Evolutionary conservation across 2,329 filamentous ascomycete genomes (phyloP).

Genomic region (Fusarium nelsonii): DNA sequence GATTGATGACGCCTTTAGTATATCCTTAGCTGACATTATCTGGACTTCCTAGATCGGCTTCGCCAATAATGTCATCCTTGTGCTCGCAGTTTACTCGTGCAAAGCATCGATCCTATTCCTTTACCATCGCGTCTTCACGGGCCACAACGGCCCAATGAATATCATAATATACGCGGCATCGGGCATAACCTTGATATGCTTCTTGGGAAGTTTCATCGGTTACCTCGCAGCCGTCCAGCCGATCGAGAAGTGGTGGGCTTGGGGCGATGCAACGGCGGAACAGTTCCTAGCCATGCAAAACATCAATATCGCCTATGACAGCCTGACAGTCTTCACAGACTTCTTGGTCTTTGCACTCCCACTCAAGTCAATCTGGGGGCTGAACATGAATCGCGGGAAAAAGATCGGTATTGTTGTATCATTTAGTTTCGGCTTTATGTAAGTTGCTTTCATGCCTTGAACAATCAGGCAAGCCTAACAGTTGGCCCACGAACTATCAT

Average conservation of each 20-base stretch:
- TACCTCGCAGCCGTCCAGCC: slow-evolving; percentile 6
- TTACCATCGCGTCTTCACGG: slow-evolving; percentile 15
- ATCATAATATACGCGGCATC: slow-evolving; percentile 17
- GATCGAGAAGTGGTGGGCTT: slow-evolving; percentile 20
- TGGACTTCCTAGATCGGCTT: background rate
- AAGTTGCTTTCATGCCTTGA: background rate
- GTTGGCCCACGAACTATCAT: rapidly evolving
- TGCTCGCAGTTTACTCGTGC: slow-evolving; percentile 5
- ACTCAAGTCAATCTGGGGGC: slow-evolving; percentile 11
- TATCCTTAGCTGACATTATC: rapidly evolving
- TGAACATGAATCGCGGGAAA: slow-evolving; percentile 15
- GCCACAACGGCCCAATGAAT: slow-evolving; percentile 8
- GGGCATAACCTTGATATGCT: background rate
- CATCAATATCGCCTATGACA: slow-evolving; percentile 16
- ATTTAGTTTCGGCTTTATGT: slow-evolving; percentile 17
- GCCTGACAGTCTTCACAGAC: slow-evolving; percentile 9
- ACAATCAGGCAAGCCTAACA: background rate
- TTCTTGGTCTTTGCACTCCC: slow-evolving; percentile 20
- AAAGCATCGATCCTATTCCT: slow-evolving; percentile 18
- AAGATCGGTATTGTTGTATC: slow-evolving; percentile 17
- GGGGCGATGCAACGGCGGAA: slow-evolving; percentile 14
- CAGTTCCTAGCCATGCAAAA: slow-evolving; percentile 19
- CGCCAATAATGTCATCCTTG: slow-evolving; percentile 11
- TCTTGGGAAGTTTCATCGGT: slow-evolving; percentile 15
- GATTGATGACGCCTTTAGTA: rapidly evolving